Base-by-base conservation (phyloP, 2,329 filamentous ascomycete genomes). In the Diaporthe sp. region DNA sequence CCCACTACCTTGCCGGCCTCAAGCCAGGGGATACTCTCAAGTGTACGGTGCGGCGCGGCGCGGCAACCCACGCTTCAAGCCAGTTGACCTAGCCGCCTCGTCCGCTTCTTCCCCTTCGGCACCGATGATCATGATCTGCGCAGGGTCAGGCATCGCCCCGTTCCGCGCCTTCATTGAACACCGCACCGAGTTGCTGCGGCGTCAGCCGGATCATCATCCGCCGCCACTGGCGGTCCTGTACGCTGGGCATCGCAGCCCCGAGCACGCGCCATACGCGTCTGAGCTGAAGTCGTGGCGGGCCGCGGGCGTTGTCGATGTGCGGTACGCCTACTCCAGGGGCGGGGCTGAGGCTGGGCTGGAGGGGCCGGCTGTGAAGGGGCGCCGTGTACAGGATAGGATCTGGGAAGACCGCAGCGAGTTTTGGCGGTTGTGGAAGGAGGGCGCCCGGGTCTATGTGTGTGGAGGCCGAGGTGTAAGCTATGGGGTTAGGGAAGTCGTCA, bases 141-240 rank as follows among this genome's bases (percentile, higher is more conserved):
- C 88, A 0, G 88, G 88, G 4, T 88, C 87, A 0, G 88, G 88
- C 7, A 80, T 89, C 6, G 87, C 87, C 0, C 87, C 87, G 0
- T 81, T 82, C 78, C 79, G 80, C 5, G 81, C 78, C 35, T 82
- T 82, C 75, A 72, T 80, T 9, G 73, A 83, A 39, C 85, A 87
- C 73, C 83, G 85, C 2, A 81, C 80, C 50, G 69, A 51, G 22
- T 10, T 47, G n/a, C 7, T 63, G 3, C 55, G 42, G 19, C 42
- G 35, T 12, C 30, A 42, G 27, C 30, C 78, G 1, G 44, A 9
- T 47, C 17, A n/a, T 2, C 19, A 47, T 7, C 19, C 44, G 4
- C 17, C 85, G 7, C 84, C 84, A 0, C 75, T 78, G 7, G 84
- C 83, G 69, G 70, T 85, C 19, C 82, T 86, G 1, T 85, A 86